phyloP scores from a whole-genome alignment of 2,329 filamentous ascomycete genomes.

The Stachybotrys chartarum region DNA sequence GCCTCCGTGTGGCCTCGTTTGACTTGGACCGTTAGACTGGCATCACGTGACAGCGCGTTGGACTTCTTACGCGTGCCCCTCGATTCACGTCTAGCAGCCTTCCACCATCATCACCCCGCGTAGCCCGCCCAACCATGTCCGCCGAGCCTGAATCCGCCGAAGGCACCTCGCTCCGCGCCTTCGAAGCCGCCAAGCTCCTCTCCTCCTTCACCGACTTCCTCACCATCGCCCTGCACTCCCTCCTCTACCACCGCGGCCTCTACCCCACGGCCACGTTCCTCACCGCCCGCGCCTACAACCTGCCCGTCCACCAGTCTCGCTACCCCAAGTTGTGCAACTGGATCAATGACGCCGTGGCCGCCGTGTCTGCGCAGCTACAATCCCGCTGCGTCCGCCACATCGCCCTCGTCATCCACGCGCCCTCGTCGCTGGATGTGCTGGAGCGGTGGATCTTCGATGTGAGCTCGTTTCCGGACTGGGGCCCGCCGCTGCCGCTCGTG shows the following conservation, averaged over 20 bases:
- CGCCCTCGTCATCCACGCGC: constrained; percentile 39
- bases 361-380: constrained; percentile 63
- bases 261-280: constrained; percentile 77
- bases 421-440: constrained; percentile 32
- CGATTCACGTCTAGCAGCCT: not conserved
- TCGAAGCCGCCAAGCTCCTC: constrained; percentile 43
- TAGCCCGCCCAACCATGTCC: not conserved
- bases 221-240: constrained; percentile 74
- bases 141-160: not conserved
- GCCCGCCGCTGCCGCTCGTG: constrained; percentile 3
- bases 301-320: constrained; percentile 75
- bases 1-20: too few species aligned
- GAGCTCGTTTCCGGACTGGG: constrained; percentile 36
- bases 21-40: too few species aligned
- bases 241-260: constrained; percentile 73
- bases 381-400: constrained; percentile 41
- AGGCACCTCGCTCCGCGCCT: constrained; percentile 20
- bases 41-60: not conserved
- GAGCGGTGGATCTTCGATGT: constrained; percentile 59
- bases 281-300: constrained; percentile 72
- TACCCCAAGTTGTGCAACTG: constrained; percentile 82
- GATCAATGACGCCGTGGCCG: constrained; percentile 73
- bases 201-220: constrained; percentile 72
- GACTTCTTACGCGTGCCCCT: constrained; percentile 7
- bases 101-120: not conserved